Conservation (phyloP, 1,284 basidiomycete species). For the Puccinia novopanici region DNA sequence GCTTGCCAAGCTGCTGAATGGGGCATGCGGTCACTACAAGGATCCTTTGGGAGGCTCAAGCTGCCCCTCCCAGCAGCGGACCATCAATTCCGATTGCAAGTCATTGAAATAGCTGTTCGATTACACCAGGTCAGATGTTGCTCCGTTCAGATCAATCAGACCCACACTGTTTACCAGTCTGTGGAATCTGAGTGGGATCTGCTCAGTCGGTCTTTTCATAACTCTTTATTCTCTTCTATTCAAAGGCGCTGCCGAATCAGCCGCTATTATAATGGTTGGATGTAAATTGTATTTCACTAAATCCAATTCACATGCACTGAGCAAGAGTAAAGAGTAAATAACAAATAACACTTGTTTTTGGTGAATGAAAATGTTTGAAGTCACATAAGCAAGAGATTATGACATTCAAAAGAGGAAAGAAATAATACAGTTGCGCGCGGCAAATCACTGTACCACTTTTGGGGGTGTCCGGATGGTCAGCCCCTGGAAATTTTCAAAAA, state of each 20-base stretch:
- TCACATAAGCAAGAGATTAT: too few relatives aligned
- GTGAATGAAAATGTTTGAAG: too few relatives aligned
- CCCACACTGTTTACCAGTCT: neutral
- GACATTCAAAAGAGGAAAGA: too few relatives aligned
- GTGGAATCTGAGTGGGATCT: neutral
- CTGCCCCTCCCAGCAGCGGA: neutral
- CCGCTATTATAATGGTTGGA: too few relatives aligned
- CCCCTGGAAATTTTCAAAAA: too few relatives aligned
- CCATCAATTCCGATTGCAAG: neutral
- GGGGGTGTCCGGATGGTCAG: too few relatives aligned
- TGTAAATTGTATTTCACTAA: too few relatives aligned
- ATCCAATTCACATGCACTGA: too few relatives aligned
- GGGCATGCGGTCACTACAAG: neutral
- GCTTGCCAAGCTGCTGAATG: slow-evolving; percentile 9
- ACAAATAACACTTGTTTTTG: too few relatives aligned
- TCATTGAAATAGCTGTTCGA: neutral
- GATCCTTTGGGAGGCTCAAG: neutral
- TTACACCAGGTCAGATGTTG: neutral
- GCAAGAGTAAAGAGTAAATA: too few relatives aligned
- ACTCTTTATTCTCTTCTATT: neutral
- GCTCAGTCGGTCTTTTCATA: neutral
- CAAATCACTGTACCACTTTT: too few relatives aligned
- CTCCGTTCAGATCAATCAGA: neutral
- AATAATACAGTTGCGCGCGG: too few relatives aligned
- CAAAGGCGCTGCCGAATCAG: neutral